phyloP scores from a whole-genome alignment of 2,329 filamentous ascomycete species.

The Trichoderma polysporum region DNA sequence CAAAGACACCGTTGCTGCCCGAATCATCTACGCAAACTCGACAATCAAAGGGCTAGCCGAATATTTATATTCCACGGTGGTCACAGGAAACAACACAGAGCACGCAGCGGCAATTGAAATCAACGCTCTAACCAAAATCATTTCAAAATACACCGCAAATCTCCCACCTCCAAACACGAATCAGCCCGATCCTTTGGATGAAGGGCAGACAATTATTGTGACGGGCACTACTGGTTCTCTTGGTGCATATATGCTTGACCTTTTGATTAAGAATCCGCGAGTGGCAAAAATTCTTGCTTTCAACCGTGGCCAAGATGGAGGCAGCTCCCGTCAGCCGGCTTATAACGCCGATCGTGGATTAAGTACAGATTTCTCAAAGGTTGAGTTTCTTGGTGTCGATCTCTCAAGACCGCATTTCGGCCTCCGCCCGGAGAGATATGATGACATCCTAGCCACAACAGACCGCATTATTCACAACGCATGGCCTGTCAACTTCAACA shows the following conservation, averaged over 20 bases:
- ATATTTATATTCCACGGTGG: constrained; percentile 11
- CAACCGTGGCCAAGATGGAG: constrained; percentile 38
- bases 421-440: constrained; percentile 13
- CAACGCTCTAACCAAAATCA: constrained; percentile 22
- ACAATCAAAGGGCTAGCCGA: constrained; percentile 30
- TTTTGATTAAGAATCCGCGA: constrained; percentile 29
- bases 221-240: constrained; percentile 89
- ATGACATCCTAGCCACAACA: constrained; percentile 16
- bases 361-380: constrained; percentile 37
- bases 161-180: constrained; percentile 25
- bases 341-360: constrained; percentile 41
- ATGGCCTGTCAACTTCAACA: constrained; percentile 51
- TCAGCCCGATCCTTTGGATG: constrained; percentile 29
- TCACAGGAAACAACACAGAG: constrained; percentile 19
- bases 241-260: constrained; percentile 66
- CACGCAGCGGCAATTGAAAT: not conserved
- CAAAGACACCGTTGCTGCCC: constrained; percentile 24
- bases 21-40: constrained; percentile 33
- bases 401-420: constrained; percentile 33
- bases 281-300: constrained; percentile 30
- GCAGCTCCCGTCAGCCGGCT: constrained; percentile 39
- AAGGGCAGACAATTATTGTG: constrained; percentile 64
- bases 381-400: constrained; percentile 51
- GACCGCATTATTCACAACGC: constrained; percentile 52
- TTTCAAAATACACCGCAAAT: constrained; percentile 33